Conservation (phyloP, 257 asterid species). For the Solanum gandarillasii region DNA sequence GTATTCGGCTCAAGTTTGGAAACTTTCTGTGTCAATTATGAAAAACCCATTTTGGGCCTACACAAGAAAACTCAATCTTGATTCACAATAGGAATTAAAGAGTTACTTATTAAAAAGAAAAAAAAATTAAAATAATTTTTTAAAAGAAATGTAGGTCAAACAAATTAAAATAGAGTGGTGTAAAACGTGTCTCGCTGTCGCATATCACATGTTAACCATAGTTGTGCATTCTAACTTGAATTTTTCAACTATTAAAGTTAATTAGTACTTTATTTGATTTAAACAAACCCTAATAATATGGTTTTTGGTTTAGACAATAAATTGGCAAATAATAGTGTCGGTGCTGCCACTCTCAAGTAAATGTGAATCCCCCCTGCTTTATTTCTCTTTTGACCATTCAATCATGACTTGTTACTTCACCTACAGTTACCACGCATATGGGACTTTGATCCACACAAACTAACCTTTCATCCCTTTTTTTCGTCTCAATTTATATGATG, state of each 20-base stretch:
- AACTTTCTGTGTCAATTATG: not conserved
- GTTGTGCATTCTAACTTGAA: not conserved
- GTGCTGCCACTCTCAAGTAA: not conserved
- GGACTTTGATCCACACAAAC: not conserved
- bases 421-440: not conserved
- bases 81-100: too few relatives aligned
- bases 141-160: too few relatives aligned
- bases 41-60: not conserved
- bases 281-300: not conserved
- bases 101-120: too few relatives aligned
- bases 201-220: not conserved
- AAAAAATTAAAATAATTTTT: too few relatives aligned
- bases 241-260: not conserved
- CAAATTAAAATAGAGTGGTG: not conserved
- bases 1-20: not conserved
- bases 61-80: not conserved
- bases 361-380: not conserved
- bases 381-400: not conserved
- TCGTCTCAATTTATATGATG: too few relatives aligned
- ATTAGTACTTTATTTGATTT: not conserved
- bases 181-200: too few relatives aligned
- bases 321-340: not conserved
- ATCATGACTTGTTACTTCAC: not conserved
- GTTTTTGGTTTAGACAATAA: not conserved
- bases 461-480: too few relatives aligned